Evolutionary conservation across 1,284 basidiomycete species (phyloP), one percentile per base, ranked within the genome.

Genomic region (Boletus sp.): DNA sequence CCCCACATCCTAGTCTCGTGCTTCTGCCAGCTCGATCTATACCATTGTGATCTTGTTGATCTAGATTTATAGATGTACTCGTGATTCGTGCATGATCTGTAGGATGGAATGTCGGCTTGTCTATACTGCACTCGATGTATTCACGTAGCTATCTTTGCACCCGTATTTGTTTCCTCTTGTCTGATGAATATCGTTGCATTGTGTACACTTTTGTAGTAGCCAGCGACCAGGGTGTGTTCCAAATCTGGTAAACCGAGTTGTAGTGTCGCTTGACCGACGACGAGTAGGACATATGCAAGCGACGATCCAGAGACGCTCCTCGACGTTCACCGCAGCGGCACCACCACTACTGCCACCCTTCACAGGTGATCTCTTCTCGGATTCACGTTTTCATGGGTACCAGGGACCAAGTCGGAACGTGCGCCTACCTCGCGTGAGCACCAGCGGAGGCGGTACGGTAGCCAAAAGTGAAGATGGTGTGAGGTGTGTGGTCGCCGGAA

Each of bases 401-500:
- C 72, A 73, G 48, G 81, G 80, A 18, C 76, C 77, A 3, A 69
- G 66, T 33, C 79, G 84, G 22, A 82, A 78, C 60, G 84, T 86
- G 22, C 82, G 84, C 13, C 72, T 88, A 18, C 75, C 78, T 18
- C 77, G 84, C 16, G 84, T 80, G 36, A 81, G 83, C 20, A 73
- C 81, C 2, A 75, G 71, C 58, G 86, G 86, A 41, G 85, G 86
- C 47, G 87, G 86, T 1, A 76, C 82, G 0, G 81, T 92, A 46
- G 80, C 87, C 27, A 84, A 80, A 65, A 85, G 80, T 62, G 83
- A 84, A 58, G 89, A 91, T 63, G 85, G 84, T 1, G 65, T 66
- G 35, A 76, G 84, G 62, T 88, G 86, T 72, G 88, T 83, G 0
- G 84, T 91, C 11, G 83, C 88, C 2, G 89, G 89, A 16, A 84